phyloP scores from a whole-genome alignment of 2,329 filamentous ascomycete genomes.

The Chrysoporthe austroafricana region DNA sequence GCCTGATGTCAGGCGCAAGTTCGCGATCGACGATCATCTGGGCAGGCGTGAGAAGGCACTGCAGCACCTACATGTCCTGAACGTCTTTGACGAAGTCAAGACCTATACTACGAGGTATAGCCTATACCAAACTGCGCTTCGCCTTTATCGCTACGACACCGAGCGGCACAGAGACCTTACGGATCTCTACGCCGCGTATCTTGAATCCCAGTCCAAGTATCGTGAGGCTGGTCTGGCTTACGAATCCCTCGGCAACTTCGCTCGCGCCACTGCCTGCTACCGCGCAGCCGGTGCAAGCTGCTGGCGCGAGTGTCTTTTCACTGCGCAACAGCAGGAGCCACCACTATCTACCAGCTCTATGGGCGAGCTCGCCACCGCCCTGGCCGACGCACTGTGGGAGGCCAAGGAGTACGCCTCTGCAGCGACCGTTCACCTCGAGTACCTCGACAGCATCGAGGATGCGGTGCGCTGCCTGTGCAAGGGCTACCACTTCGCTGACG shows the following conservation, averaged over 20 bases:
- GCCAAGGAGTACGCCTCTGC: slow-evolving; percentile 82
- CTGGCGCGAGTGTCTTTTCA: slow-evolving; percentile 90
- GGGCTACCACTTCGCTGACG: slow-evolving; percentile 85
- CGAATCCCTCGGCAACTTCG: slow-evolving; percentile 79
- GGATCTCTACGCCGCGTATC: slow-evolving; percentile 75
- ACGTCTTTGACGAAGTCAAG: slow-evolving; percentile 77
- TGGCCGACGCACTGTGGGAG: slow-evolving; percentile 81
- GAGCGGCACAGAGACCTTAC: slow-evolving; percentile 70
- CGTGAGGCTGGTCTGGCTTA: slow-evolving; percentile 89
- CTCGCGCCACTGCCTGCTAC: slow-evolving; percentile 80
- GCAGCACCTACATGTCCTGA: slow-evolving; percentile 71
- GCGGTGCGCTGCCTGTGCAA: slow-evolving; percentile 83
- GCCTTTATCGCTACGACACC: slow-evolving; percentile 81
- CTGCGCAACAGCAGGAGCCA: slow-evolving; percentile 68
- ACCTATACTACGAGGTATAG: slow-evolving; percentile 77
- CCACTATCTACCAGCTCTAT: slow-evolving; percentile 65
- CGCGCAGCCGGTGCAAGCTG: slow-evolving; percentile 73
- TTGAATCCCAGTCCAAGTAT: slow-evolving; percentile 75
- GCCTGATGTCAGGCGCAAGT: slow-evolving; percentile 70
- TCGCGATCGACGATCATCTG: slow-evolving; percentile 88
- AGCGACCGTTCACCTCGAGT: slow-evolving; percentile 78
- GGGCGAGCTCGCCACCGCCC: slow-evolving; percentile 67
- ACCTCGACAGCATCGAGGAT: slow-evolving; percentile 71
- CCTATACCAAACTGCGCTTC: slow-evolving; percentile 78
- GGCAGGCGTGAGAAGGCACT: slow-evolving; percentile 78